These are phyloP conservation scores for Clonostachys chloroleuca DNA, from an alignment of 2,329 filamentous ascomycete genomes.

Conservation along the genomic window DNA sequence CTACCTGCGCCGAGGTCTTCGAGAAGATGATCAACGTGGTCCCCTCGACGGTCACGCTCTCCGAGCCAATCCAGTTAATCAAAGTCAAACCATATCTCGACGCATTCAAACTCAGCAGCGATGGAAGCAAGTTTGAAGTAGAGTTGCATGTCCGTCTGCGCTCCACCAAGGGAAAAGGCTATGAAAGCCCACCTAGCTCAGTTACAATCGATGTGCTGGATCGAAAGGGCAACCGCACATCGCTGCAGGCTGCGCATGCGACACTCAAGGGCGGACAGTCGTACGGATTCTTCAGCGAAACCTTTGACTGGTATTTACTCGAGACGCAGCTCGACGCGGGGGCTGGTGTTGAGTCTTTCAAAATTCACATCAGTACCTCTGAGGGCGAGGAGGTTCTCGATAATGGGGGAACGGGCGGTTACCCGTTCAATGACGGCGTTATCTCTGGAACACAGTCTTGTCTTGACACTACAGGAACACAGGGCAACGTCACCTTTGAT, in stretches of 20 bases:
- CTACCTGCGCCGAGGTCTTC: constrained; percentile 17
- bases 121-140: too few species aligned
- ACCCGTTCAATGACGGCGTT: neutral
- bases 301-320: neutral
- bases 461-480: neutral
- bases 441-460: neutral
- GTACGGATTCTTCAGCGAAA: neutral
- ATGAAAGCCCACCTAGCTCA: neutral
- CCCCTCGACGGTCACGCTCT: constrained; percentile 15
- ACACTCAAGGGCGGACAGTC: neutral
- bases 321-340: neutral
- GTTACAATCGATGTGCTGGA: neutral
- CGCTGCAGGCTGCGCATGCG: neutral
- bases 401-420: neutral
- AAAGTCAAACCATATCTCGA: constrained; percentile 21
- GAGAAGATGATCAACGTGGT: constrained; percentile 25
- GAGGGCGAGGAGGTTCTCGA: neutral
- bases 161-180: neutral
- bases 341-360: neutral
- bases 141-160: neutral
- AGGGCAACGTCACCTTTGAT: neutral
- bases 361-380: neutral
- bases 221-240: neutral
- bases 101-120: neutral
- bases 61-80: constrained; percentile 16